Evolutionary conservation across 306 rosid genomes (phyloP).

Genomic region (Quercus ilex): DNA sequence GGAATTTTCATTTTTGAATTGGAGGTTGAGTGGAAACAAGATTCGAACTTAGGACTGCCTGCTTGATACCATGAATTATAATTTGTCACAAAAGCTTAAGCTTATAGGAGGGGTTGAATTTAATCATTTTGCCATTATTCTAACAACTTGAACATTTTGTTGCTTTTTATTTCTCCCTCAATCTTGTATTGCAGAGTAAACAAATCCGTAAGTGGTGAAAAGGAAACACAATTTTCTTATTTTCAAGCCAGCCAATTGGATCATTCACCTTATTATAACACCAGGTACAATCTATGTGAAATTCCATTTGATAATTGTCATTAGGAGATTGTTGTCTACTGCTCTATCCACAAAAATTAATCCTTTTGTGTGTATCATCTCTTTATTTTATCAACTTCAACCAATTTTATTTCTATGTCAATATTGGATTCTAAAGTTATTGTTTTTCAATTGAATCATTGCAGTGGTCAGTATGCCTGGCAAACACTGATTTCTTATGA

Average conservation of each 20-base stretch:
- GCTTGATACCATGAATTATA: too few species aligned
- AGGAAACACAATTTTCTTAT: constrained; percentile 33
- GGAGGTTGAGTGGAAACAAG: too few species aligned
- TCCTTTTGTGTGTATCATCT: not conserved
- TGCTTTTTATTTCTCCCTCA: not conserved
- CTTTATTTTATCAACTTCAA: not conserved
- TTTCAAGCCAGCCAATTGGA: constrained; percentile 39
- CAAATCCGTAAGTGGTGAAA: constrained; percentile 36
- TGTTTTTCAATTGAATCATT: constrained; percentile 32
- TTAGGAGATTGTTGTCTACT: not conserved
- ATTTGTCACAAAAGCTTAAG: too few species aligned
- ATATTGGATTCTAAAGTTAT: not conserved
- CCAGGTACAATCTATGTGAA: constrained; percentile 47
- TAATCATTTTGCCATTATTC: too few species aligned
- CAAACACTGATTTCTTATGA: constrained; percentile 92
- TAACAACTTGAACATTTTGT: not conserved
- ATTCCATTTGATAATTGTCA: not conserved
- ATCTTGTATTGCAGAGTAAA: constrained; percentile 41
- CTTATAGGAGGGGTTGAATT: too few species aligned
- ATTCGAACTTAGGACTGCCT: too few species aligned
- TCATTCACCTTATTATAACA: constrained; percentile 46
- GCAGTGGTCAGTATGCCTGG: constrained; percentile 87
- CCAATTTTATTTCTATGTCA: not conserved
- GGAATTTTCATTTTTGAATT: too few species aligned
- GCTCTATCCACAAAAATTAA: not conserved